Conservation (phyloP, 441 rosid species). For the Biscutella auriculata region DNA sequence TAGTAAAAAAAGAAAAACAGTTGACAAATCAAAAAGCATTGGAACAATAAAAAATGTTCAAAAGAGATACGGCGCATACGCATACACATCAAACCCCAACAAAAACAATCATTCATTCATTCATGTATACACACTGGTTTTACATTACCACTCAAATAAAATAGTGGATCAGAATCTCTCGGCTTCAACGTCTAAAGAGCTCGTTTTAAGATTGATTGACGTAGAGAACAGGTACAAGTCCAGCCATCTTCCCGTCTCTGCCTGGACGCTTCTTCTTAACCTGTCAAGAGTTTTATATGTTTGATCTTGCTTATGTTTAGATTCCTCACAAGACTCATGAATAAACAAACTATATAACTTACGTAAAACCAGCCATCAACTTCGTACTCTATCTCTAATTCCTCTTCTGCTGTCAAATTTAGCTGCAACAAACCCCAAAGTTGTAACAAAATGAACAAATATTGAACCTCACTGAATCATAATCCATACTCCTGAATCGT, state of each 20-base stretch:
- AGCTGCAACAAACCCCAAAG: slow-evolving; percentile 47
- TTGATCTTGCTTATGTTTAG: not conserved
- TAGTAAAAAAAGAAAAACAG: not conserved
- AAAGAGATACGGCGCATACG: not conserved
- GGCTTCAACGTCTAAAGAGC: not conserved
- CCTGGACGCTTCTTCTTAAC: slow-evolving; percentile 97
- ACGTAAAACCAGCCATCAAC: slow-evolving; percentile 99
- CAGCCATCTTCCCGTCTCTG: slow-evolving; percentile 95
- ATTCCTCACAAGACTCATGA: not conserved
- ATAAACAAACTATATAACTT: slow-evolving; percentile 29
- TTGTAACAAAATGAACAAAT: not conserved
- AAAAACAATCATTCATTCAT: slow-evolving; percentile 12
- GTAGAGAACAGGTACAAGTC: slow-evolving; percentile 92
- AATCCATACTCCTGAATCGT: not conserved
- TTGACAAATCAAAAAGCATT: not conserved
- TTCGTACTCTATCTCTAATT: slow-evolving; percentile 86
- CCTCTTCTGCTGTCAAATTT: slow-evolving; percentile 85
- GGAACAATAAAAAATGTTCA: not conserved
- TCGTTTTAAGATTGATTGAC: slow-evolving; percentile 49
- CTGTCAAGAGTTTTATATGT: slow-evolving; percentile 28
- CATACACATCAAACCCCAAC: slow-evolving; percentile 10
- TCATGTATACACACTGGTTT: slow-evolving; percentile 16
- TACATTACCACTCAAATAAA: slow-evolving; percentile 3
- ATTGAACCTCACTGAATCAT: not conserved
- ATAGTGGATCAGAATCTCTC: not conserved